These are phyloP conservation scores for Mycocentrospora acerina DNA, from an alignment of 2,329 filamentous ascomycete species.

Conservation along the genomic window DNA sequence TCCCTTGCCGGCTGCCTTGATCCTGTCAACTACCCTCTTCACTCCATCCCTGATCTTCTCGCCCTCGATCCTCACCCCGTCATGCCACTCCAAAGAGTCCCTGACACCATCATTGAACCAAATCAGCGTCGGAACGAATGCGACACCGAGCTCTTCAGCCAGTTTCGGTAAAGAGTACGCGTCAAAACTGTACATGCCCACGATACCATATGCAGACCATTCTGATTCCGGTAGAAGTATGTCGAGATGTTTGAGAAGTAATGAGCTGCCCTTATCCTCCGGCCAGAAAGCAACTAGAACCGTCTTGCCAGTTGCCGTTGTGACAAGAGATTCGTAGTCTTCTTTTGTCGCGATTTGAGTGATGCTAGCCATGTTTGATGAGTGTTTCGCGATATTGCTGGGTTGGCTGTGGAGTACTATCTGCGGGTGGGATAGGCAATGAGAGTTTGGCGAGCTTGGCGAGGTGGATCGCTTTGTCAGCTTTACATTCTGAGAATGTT, in stretches of 20 bases:
- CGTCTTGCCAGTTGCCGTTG: conserved; percentile 18
- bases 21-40: conserved; percentile 24
- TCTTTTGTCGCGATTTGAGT: conserved; percentile 13
- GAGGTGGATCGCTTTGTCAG: too few relatives aligned
- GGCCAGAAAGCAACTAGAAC: conserved; percentile 26
- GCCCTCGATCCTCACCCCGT: conserved; percentile 21
- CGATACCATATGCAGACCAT: conserved; percentile 12
- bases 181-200: conserved; percentile 25
- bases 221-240: conserved; percentile 16
- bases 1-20: conserved; percentile 22
- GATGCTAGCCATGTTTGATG: not conserved
- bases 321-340: conserved; percentile 19
- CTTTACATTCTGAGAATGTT: too few relatives aligned
- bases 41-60: conserved; percentile 26
- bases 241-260: conserved; percentile 13
- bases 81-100: conserved; percentile 28
- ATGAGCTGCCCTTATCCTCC: conserved; percentile 18
- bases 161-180: conserved; percentile 25
- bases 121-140: conserved; percentile 27
- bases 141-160: conserved; percentile 19
- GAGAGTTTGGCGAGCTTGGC: too few relatives aligned
- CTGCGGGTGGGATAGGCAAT: too few relatives aligned
- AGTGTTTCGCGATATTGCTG: too few relatives aligned
- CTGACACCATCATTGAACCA: conserved; percentile 24
- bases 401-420: too few relatives aligned